phyloP scores from a whole-genome alignment of 768 basidiomycete species.

The Phanerochaete sordida region DNA sequence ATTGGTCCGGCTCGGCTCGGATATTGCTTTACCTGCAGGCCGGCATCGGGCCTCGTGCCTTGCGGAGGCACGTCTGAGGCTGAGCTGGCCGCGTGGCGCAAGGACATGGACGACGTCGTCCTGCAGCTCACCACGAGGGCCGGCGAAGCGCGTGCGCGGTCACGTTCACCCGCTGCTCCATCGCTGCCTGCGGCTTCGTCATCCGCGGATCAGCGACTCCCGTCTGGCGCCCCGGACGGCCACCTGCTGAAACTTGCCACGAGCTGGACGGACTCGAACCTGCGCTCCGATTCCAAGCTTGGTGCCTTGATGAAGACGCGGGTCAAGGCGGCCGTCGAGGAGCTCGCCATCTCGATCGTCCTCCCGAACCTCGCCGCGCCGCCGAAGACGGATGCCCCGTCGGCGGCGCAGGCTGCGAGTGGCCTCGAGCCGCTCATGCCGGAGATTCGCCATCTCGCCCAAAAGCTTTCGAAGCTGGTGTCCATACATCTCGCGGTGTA shows the following conservation, averaged over 20 bases:
- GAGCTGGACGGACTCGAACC: slow-evolving; percentile 69
- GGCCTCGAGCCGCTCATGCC: slow-evolving; percentile 72
- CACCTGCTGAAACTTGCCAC: slow-evolving; percentile 56
- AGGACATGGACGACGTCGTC: slow-evolving; percentile 60
- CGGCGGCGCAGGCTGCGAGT: slow-evolving; percentile 24
- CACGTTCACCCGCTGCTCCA: slow-evolving; percentile 5
- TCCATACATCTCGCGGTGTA: slow-evolving; percentile 75
- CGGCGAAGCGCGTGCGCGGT: slow-evolving; percentile 33
- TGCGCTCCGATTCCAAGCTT: slow-evolving; percentile 57
- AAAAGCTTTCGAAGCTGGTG: slow-evolving; percentile 69
- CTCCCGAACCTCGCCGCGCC: slow-evolving; percentile 19
- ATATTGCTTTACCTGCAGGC: slow-evolving; percentile 42
- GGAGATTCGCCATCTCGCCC: slow-evolving; percentile 66
- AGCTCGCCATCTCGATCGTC: slow-evolving; percentile 13
- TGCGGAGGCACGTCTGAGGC: slow-evolving; percentile 21
- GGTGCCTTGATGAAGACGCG: slow-evolving; percentile 57
- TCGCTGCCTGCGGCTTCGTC: neutral
- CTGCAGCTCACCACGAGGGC: slow-evolving; percentile 76
- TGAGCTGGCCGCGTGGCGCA: slow-evolving; percentile 51
- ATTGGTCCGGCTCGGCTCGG: slow-evolving; percentile 61
- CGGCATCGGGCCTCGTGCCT: neutral
- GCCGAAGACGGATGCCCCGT: slow-evolving; percentile 13
- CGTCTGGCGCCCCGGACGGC: slow-evolving; percentile 42
- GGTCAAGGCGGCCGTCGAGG: slow-evolving; percentile 32
- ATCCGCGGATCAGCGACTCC: slow-evolving; percentile 17